Base-by-base conservation (phyloP, 805 yeast species). In the Saturnispora silvae region DNA sequence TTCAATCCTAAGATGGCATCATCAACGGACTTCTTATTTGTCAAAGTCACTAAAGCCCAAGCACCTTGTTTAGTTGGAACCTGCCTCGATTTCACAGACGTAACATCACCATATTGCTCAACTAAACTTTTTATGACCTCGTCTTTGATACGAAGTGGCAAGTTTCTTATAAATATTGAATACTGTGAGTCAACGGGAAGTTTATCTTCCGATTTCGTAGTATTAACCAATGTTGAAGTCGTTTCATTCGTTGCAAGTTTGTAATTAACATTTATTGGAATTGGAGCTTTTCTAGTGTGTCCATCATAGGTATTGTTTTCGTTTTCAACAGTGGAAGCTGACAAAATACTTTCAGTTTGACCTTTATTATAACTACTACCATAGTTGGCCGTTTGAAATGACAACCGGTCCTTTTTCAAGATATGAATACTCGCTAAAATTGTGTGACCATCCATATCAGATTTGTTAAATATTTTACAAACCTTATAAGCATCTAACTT, bases 401-500 rank as follows among this genome's bases (percentile, higher is more conserved):
- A 34, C 18, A 51, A 47, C 25, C 59, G 42, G 20, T 57, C 60
- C 22, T 49, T 53, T 30, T 50, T 54, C 19, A 47, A 31, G 20
- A 52, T 53, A 34, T 54, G 60, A 24, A 57, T 43, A 3, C 58
- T 51, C 8, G 51, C 59, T 35, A 42, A 49, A 6, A 54, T 46
- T 4, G 38, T 32, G 16, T 42, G 45, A 4, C 49, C 57, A 26
- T 50, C 49, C 43, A 48, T 37, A 20, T 40, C 33, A 3, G 51
- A 42, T 18, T 47, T 46, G 30, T 56, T 54, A 31, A 45, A 39
- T 14, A 43, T 40, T 17, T 54, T 45, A 15, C 69, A 61, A 10
- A 69, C 64, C 4, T 47, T 42, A 19, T 47, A 45, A 1, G 68
- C 64, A 32, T 56, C 62, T 7, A 47, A 40, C 19, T 56, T 54